Evolutionary conservation across 2,329 filamentous ascomycete species (phyloP).

Genomic region (Cordyceps militaris): DNA sequence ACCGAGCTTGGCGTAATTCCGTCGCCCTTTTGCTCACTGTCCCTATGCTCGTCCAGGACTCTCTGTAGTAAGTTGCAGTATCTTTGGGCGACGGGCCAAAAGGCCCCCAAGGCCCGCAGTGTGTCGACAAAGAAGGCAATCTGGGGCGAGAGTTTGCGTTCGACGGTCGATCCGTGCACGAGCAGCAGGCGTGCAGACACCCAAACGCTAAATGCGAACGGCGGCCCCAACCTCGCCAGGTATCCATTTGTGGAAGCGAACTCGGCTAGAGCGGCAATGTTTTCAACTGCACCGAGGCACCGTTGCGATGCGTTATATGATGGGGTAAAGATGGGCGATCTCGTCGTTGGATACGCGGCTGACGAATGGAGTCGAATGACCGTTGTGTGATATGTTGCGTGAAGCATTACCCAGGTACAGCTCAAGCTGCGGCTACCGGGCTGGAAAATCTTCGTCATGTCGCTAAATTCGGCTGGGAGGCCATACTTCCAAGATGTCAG

Average conservation of each 20-base stretch:
- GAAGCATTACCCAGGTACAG: constrained; percentile 84
- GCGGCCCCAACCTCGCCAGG: constrained; percentile 74
- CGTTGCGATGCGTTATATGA: constrained; percentile 79
- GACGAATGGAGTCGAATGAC: constrained; percentile 88
- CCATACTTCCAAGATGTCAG: constrained; percentile 78
- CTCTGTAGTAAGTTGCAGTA: constrained; percentile 75
- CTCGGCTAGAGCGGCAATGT: constrained; percentile 69
- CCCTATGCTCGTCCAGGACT: constrained; percentile 78
- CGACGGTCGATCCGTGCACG: constrained; percentile 85
- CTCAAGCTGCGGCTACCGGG: constrained; percentile 63
- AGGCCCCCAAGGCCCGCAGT: constrained; percentile 69
- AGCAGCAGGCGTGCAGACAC: constrained; percentile 80
- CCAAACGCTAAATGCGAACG: constrained; percentile 89
- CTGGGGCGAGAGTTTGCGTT: constrained; percentile 72
- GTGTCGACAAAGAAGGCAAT: constrained; percentile 78
- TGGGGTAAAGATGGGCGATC: constrained; percentile 82
- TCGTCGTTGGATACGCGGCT: constrained; percentile 83
- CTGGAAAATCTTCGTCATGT: constrained; percentile 72
- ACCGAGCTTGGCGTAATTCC: constrained; percentile 75
- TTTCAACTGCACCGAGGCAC: constrained; percentile 76
- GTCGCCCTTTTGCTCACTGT: constrained; percentile 68
- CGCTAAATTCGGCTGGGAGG: constrained; percentile 75
- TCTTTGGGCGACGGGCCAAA: constrained; percentile 79
- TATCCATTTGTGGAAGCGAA: constrained; percentile 71
- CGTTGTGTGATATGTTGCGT: constrained; percentile 82